These are phyloP conservation scores for Coffea eugenioides DNA, from an alignment of 257 asterid species.

Conservation along the genomic window DNA sequence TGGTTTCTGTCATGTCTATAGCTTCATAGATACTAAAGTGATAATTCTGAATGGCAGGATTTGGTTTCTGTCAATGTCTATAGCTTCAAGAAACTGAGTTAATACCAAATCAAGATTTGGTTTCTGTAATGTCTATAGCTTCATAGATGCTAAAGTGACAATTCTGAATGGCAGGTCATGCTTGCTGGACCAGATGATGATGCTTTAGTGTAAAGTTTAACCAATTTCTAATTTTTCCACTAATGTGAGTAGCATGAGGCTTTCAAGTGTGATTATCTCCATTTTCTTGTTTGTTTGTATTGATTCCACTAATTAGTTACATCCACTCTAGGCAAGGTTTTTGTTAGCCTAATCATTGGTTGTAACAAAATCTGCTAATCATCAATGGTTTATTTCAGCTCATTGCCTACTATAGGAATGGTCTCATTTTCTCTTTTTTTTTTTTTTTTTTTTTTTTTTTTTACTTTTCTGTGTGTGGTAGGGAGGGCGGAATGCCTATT, in stretches of 20 bases:
- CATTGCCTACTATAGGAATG: conserved; percentile 10
- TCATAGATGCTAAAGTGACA: neutral
- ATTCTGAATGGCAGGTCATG: conserved; percentile 47
- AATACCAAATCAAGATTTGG: neutral
- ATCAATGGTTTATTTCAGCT: conserved; percentile 34
- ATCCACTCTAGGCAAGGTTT: conserved; percentile 60
- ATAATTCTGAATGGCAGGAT: conserved; percentile 36
- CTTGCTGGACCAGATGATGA: conserved; percentile 99
- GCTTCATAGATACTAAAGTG: conserved; percentile 1
- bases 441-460: neutral
- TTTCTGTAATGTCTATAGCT: neutral
- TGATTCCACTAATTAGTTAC: conserved; percentile 37
- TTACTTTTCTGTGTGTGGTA: too few species aligned
- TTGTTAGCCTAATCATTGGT: conserved; percentile 67
- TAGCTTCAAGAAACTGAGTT: neutral
- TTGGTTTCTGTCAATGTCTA: too few species aligned
- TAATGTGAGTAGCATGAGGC: conserved; percentile 21
- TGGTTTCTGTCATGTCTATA: neutral
- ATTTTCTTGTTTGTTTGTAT: conserved; percentile 22
- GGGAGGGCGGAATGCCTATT: too few species aligned
- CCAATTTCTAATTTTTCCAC: conserved; percentile 33
- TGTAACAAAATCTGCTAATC: conserved; percentile 56
- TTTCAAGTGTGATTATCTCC: conserved; percentile 41
- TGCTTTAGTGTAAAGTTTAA: conserved; percentile 61
- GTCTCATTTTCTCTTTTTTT: neutral